Evolutionary conservation across 148 eudicot species (phyloP).

Genomic region (Rheum nobile): DNA sequence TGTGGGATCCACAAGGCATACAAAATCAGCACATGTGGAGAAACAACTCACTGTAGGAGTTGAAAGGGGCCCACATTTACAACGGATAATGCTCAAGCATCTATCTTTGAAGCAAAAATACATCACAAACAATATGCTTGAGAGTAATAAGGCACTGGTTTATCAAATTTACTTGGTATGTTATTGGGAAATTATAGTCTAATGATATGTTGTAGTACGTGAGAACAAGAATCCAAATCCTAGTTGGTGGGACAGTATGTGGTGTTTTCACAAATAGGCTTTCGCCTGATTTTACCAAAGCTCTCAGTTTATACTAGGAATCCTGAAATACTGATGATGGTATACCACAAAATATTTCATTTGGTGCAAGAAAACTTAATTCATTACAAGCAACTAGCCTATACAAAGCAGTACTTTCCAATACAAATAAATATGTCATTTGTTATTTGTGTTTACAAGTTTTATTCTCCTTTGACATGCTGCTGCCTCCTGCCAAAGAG

Average conservation of each 20-base stretch:
- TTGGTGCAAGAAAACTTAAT: not conserved
- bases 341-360: too few species aligned
- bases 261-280: too few species aligned
- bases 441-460: not conserved
- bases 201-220: not conserved
- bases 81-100: not conserved
- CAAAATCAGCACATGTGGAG: not conserved
- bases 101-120: not conserved
- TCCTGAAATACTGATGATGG: too few species aligned
- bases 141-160: not conserved
- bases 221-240: too few species aligned
- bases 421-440: not conserved
- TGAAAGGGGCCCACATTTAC: not conserved
- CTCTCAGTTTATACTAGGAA: too few species aligned
- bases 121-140: not conserved
- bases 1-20: not conserved
- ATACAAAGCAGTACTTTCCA: not conserved
- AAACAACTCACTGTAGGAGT: too few species aligned
- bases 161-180: not conserved
- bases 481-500: constrained; percentile 19
- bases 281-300: too few species aligned
- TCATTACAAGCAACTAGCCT: not conserved
- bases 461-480: constrained; percentile 48
- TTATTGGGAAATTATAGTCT: not conserved
- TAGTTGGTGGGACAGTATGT: too few species aligned